Conservation (phyloP, 2,329 filamentous ascomycete genomes). For the Ceratocystis diversiconidia region DNA sequence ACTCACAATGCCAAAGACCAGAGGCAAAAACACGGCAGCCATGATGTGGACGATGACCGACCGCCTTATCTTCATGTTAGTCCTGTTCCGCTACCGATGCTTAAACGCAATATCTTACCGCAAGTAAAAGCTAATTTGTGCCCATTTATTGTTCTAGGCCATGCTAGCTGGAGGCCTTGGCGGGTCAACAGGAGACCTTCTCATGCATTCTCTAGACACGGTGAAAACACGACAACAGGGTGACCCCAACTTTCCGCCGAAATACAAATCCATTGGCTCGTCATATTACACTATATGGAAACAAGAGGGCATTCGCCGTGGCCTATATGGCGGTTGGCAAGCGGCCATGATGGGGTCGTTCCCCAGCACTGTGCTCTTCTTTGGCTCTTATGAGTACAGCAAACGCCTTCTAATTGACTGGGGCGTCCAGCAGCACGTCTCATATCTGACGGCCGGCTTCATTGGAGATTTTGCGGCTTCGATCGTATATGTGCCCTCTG, state of each 20-base stretch:
- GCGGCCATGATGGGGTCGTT: conserved; percentile 88
- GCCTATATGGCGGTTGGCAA: conserved; percentile 84
- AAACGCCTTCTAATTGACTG: conserved; percentile 78
- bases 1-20: conserved; percentile 11
- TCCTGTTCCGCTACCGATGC: conserved; percentile 11
- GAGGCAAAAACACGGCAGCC: conserved; percentile 18
- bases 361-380: conserved; percentile 86
- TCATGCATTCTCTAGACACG: conserved; percentile 98
- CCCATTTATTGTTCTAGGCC: conserved; percentile 37
- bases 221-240: conserved; percentile 97
- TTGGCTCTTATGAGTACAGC: conserved; percentile 90
- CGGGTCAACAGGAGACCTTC: conserved; percentile 83
- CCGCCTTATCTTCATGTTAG: conserved; percentile 33
- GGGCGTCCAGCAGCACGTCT: conserved; percentile 66
- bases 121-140: too few species aligned
- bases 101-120: too few species aligned
- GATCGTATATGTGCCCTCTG: conserved; percentile 87
- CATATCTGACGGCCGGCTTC: conserved; percentile 83
- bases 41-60: conserved; percentile 30
- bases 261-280: conserved; percentile 77
- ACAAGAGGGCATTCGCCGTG: conserved; percentile 75
- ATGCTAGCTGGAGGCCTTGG: conserved; percentile 93
- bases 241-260: conserved; percentile 82
- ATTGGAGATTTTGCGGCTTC: conserved; percentile 85
- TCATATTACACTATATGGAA: conserved; percentile 88